Evolutionary conservation across 2,329 filamentous ascomycete species (phyloP).

Genomic region (Diplocarpon mali): DNA sequence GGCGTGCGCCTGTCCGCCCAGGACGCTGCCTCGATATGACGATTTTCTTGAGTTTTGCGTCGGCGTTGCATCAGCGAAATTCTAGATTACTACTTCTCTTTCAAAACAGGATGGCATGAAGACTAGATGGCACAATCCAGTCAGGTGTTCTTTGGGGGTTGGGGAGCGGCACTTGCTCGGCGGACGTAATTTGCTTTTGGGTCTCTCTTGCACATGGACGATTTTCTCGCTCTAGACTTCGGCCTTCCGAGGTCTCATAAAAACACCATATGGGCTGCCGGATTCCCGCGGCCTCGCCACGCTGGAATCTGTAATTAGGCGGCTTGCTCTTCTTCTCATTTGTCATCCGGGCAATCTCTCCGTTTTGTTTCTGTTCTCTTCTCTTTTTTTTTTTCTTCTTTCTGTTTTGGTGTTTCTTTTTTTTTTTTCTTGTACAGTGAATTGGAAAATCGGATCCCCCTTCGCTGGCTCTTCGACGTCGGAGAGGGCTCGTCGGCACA

Average conservation of each 20-base stretch:
- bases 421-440: conserved; percentile 29
- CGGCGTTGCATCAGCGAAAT: conserved; percentile 27
- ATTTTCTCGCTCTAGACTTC: conserved; percentile 22
- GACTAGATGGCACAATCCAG: conserved; percentile 25
- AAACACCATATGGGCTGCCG: conserved; percentile 22
- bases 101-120: conserved; percentile 28
- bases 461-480: conserved; percentile 17
- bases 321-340: conserved; percentile 7
- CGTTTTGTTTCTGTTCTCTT: conserved; percentile 14
- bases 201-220: conserved; percentile 24
- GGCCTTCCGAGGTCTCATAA: conserved; percentile 16
- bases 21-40: conserved; percentile 29
- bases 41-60: conserved; percentile 22
- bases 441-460: conserved; percentile 8
- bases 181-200: conserved; percentile 21
- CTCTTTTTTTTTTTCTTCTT: conserved; percentile 20
- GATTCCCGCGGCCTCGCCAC: conserved; percentile 21
- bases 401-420: conserved; percentile 19
- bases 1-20: conserved; percentile 22
- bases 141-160: conserved; percentile 27
- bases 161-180: conserved; percentile 24
- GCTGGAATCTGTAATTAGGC: conserved; percentile 29
- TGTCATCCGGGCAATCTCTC: too few relatives aligned
- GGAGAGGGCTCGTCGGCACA: conserved; percentile 22
- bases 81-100: conserved; percentile 26